Evolutionary conservation across 2,329 filamentous ascomycete genomes (phyloP).

Genomic region (Drechslerella dactyloides): DNA sequence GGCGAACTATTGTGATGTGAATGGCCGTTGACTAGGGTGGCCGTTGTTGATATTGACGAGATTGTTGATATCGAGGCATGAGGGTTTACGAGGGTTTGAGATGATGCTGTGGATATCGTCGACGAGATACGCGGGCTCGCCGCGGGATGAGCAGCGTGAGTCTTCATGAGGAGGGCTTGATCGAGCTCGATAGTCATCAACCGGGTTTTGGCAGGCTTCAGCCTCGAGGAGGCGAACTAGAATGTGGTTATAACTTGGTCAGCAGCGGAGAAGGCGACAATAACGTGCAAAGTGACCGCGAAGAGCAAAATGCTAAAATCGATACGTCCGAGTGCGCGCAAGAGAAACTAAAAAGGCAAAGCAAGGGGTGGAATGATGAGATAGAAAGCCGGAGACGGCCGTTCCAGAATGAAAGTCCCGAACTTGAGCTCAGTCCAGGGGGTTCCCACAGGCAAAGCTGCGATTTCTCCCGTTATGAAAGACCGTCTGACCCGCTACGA

Average conservation of each 20-base stretch:
- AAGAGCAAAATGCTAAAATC: constrained; percentile 6
- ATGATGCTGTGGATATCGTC: constrained; percentile 51
- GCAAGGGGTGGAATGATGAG: background rate
- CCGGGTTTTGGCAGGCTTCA: constrained; percentile 55
- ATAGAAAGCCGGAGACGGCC: background rate
- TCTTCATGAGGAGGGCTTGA: constrained; percentile 53
- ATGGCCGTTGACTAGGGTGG: constrained; percentile 25
- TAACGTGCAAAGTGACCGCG: background rate
- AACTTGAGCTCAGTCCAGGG: background rate
- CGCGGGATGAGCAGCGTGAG: constrained; percentile 52
- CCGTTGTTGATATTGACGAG: constrained; percentile 52
- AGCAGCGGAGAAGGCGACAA: constrained; percentile 21
- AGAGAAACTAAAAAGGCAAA: background rate
- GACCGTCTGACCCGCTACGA: too few relatives aligned
- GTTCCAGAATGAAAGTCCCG: background rate
- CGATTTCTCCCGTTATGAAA: too few relatives aligned
- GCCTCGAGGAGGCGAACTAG: constrained; percentile 55
- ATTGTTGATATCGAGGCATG: constrained; percentile 48
- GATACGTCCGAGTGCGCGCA: constrained; percentile 2
- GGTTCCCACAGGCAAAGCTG: background rate
- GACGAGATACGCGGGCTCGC: constrained; percentile 47
- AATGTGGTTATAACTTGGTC: constrained; percentile 17
- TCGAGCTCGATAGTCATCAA: constrained; percentile 56
- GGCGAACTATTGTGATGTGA: constrained; percentile 29
- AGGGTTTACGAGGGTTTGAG: constrained; percentile 43